These are phyloP conservation scores for Trichoderma guizhouense DNA, from an alignment of 2,329 filamentous ascomycete species.

Conservation along the genomic window DNA sequence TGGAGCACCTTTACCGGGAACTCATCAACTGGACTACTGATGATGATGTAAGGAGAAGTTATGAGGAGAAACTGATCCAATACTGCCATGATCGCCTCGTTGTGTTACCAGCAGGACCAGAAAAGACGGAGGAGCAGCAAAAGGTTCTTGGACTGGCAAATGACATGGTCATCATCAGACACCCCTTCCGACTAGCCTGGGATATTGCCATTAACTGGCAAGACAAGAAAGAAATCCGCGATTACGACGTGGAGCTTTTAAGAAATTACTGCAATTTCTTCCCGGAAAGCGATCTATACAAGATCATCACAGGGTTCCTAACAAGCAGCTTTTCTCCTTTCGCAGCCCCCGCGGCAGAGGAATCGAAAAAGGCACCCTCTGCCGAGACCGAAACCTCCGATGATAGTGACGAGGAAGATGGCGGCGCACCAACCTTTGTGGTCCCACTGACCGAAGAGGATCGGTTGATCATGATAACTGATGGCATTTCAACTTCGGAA, in stretches of 20 bases:
- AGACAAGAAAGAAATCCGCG: conserved; percentile 68
- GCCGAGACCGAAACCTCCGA: conserved; percentile 40
- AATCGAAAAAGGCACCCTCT: conserved; percentile 17
- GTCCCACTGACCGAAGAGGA: conserved; percentile 70
- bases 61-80: conserved; percentile 85
- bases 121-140: conserved; percentile 68
- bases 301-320: conserved; percentile 78
- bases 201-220: conserved; percentile 86
- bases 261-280: conserved; percentile 81
- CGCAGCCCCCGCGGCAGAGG: conserved; percentile 40
- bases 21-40: conserved; percentile 89
- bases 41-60: conserved; percentile 76
- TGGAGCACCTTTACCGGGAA: conserved; percentile 78
- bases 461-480: conserved; percentile 74
- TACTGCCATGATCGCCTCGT: conserved; percentile 76
- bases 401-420: conserved; percentile 58
- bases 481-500: conserved; percentile 62
- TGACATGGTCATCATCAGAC: conserved; percentile 95
- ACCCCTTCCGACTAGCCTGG: conserved; percentile 88
- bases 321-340: conserved; percentile 83
- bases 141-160: conserved; percentile 74
- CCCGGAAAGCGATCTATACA: conserved; percentile 75
- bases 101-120: conserved; percentile 58
- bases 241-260: conserved; percentile 75
- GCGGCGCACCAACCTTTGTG: conserved; percentile 51